phyloP scores from a whole-genome alignment of 192 early-diverging fungal genomes.

The Backusella parvicylindrica region DNA sequence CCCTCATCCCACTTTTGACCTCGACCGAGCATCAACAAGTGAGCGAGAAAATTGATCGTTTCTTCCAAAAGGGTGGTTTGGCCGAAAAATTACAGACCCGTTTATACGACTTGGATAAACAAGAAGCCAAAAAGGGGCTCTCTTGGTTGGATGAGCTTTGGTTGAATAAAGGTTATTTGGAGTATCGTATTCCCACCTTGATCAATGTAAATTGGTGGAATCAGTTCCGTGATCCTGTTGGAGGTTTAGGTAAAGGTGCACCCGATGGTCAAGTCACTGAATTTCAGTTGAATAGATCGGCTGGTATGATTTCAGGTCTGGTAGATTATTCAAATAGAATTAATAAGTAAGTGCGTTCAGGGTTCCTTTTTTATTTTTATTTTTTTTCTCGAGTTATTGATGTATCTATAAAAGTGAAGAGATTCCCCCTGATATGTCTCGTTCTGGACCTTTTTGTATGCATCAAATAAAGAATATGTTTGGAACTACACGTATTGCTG shows the following conservation, averaged over 20 bases:
- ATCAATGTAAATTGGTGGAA: slow-evolving; percentile 94
- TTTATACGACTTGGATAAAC: slow-evolving; percentile 63
- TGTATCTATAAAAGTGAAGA: slow-evolving; percentile 28
- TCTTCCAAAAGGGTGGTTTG: slow-evolving; percentile 62
- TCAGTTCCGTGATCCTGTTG: slow-evolving; percentile 57
- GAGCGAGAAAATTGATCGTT: slow-evolving; percentile 64
- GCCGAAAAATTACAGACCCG: slow-evolving; percentile 75
- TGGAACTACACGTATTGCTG: slow-evolving; percentile 76
- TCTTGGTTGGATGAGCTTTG: slow-evolving; percentile 91
- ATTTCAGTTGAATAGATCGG: slow-evolving; percentile 77
- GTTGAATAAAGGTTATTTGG: slow-evolving; percentile 79
- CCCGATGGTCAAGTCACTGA: slow-evolving; percentile 56
- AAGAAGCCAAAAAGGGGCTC: slow-evolving; percentile 45
- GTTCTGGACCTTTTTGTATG: slow-evolving; percentile 85
- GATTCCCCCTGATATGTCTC: slow-evolving; percentile 66
- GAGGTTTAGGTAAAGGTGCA: slow-evolving; percentile 35
- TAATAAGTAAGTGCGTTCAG: slow-evolving; percentile 44
- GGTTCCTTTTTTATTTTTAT: slow-evolving; percentile 35
- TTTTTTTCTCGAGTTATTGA: neutral
- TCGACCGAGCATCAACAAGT: slow-evolving; percentile 56
- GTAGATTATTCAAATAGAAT: slow-evolving; percentile 74
- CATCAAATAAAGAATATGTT: slow-evolving; percentile 90
- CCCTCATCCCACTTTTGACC: slow-evolving; percentile 63
- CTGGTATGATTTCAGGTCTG: slow-evolving; percentile 64
- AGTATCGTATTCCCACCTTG: slow-evolving; percentile 79